Evolutionary conservation across 768 basidiomycete species (phyloP).

Genomic region (Mycena kentingensis): DNA sequence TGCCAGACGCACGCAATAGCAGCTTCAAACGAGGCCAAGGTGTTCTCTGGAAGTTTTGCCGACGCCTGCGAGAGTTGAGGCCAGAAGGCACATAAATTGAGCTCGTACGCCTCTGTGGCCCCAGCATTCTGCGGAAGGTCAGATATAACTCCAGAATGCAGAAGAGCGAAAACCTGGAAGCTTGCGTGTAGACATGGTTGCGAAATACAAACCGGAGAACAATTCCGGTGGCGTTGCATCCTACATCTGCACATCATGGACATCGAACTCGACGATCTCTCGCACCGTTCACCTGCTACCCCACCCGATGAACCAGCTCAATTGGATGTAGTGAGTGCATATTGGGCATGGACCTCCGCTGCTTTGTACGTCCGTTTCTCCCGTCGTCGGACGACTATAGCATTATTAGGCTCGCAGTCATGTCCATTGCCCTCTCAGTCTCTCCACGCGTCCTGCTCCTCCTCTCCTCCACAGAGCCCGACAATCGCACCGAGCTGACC

Average conservation of each 20-base stretch:
- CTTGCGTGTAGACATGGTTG: background rate
- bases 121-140: conserved; percentile 48
- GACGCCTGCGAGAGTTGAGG: conserved; percentile 57
- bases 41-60: conserved; percentile 69
- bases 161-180: conserved; percentile 3
- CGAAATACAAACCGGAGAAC: no score
- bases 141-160: background rate
- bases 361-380: conserved; percentile 32
- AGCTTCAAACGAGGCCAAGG: conserved; percentile 69
- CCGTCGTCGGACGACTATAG: conserved; percentile 4
- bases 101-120: conserved; percentile 27
- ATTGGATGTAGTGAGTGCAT: conserved; percentile 29
- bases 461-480: conserved; percentile 42
- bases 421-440: conserved; percentile 43
- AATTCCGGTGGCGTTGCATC: no score
- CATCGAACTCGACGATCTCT: conserved; percentile 45
- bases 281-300: conserved; percentile 17
- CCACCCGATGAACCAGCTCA: conserved; percentile 10
- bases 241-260: conserved; percentile 32
- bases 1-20: conserved; percentile 46
- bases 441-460: conserved; percentile 72
- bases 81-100: background rate
- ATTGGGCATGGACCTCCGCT: conserved; percentile 45
- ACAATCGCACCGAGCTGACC: conserved; percentile 51
- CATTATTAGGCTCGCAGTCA: conserved; percentile 32